A percentile compares a stretch with the other conserved stretches of the same genome.
These are phyloP conservation scores for Sugiyamaella japonica DNA, from an alignment of 1,139 yeast genomes.

Conservation along the genomic window DNA sequence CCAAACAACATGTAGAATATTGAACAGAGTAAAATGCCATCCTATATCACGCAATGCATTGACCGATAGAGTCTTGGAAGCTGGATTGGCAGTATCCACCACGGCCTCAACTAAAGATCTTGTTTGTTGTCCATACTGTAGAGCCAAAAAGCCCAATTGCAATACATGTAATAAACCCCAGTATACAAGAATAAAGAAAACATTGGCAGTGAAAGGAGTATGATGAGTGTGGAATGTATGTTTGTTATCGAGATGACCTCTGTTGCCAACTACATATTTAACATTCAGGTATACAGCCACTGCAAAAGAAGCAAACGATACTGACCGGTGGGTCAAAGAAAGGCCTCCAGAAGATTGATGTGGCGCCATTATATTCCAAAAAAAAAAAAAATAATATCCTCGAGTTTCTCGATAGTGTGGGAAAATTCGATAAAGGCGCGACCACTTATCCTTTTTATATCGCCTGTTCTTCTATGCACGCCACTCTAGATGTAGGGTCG, in stretches of 20 bases:
- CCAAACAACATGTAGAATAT: conserved; percentile 63
- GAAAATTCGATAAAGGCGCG: background rate
- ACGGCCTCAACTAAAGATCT: background rate
- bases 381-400: background rate
- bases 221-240: conserved; percentile 49
- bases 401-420: background rate
- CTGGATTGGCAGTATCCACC: conserved; percentile 1
- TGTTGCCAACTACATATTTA: conserved; percentile 54
- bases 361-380: conserved; percentile 4
- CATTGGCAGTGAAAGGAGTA: conserved; percentile 71
- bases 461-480: background rate
- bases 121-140: conserved; percentile 50
- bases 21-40: conserved; percentile 63
- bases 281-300: conserved; percentile 57
- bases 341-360: conserved; percentile 6
- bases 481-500: background rate
- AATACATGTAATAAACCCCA: conserved; percentile 57
- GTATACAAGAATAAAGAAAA: conserved; percentile 52
- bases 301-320: conserved; percentile 51
- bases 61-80: conserved; percentile 11
- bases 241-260: conserved; percentile 43
- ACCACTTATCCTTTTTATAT: background rate
- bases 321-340: conserved; percentile 39
- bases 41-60: conserved; percentile 48
- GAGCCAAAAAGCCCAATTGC: conserved; percentile 56